phyloP scores from a whole-genome alignment of 1,284 basidiomycete species.

The Rhodotorula mucilaginosa region DNA sequence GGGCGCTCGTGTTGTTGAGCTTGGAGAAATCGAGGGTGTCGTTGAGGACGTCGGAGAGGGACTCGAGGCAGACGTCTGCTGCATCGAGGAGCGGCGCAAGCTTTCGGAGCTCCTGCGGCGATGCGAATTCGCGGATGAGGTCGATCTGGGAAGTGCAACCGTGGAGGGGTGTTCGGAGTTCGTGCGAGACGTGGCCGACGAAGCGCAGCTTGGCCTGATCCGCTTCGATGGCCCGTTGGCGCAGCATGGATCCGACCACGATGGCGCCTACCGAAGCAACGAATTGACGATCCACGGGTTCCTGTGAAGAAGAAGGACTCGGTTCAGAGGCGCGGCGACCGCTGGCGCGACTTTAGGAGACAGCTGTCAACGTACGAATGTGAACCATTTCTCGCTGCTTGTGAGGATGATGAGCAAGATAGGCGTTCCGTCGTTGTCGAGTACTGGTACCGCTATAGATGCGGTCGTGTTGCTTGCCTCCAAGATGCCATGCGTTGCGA shows the following conservation, averaged over 20 bases:
- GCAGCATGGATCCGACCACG: slow-evolving; percentile 15
- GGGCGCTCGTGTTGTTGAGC: slow-evolving; percentile 7
- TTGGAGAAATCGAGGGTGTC: slow-evolving; percentile 33
- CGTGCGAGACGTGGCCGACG: slow-evolving; percentile 43
- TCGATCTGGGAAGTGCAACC: slow-evolving; percentile 44
- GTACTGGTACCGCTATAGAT: slow-evolving; percentile 16
- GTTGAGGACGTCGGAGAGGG: slow-evolving; percentile 30
- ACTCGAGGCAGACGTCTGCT: slow-evolving; percentile 25
- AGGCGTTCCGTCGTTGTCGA: slow-evolving; percentile 27
- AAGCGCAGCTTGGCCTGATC: slow-evolving; percentile 43
- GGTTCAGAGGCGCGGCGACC: no score
- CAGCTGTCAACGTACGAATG: slow-evolving; percentile 7
- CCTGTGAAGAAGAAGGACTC: neutral
- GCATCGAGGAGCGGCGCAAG: slow-evolving; percentile 23
- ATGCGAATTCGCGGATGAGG: slow-evolving; percentile 39
- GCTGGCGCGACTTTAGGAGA: neutral
- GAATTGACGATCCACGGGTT: slow-evolving; percentile 18
- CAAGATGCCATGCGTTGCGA: neutral
- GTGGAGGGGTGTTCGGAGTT: slow-evolving; percentile 47
- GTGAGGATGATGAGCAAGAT: slow-evolving; percentile 26
- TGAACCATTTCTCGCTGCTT: slow-evolving; percentile 25
- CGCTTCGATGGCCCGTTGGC: slow-evolving; percentile 25
- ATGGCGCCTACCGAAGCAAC: slow-evolving; percentile 17
- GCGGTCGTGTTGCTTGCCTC: neutral
- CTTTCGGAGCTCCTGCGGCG: slow-evolving; percentile 19